phyloP scores from a whole-genome alignment of 495 filamentous ascomycete genomes.

The Aspergillus ellipticus region DNA sequence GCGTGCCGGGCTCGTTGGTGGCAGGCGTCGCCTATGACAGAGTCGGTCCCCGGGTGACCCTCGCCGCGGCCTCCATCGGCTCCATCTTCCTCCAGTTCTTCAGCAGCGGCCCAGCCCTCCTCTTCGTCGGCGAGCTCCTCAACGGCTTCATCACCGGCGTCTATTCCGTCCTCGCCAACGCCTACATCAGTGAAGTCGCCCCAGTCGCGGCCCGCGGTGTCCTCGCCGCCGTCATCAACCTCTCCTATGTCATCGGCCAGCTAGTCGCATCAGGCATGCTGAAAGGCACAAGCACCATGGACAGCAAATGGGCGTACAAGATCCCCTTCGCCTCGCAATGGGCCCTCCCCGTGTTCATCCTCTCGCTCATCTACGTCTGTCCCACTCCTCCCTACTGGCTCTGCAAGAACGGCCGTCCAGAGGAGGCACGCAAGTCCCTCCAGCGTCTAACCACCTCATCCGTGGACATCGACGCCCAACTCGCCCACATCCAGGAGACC shows the following conservation, averaged over 20 bases:
- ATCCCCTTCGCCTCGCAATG: constrained; percentile 62
- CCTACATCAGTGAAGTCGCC: constrained; percentile 46
- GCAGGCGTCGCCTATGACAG: constrained; percentile 1
- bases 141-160: constrained; percentile 2
- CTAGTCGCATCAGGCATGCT: constrained; percentile 54
- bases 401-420: constrained; percentile 51
- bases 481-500: constrained; percentile 52
- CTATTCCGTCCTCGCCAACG: constrained; percentile 1
- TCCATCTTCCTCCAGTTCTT: constrained; percentile 9
- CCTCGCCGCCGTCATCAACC: constrained; percentile 57
- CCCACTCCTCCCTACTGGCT: constrained; percentile 66
- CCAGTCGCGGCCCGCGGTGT: constrained; percentile 54
- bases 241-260: constrained; percentile 67
- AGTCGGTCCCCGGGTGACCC: neutral
- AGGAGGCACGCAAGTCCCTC: constrained; percentile 41
- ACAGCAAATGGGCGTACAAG: constrained; percentile 43
- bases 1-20: neutral
- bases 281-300: constrained; percentile 39
- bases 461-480: constrained; percentile 4
- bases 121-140: constrained; percentile 4
- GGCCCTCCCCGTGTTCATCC: constrained; percentile 61
- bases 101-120: neutral
- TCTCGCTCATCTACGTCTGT: constrained; percentile 52
- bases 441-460: constrained; percentile 30
- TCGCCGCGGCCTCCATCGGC: neutral